Percentiles rank a stretch among this genome's conserved stretches.
Evolutionary conservation across 2,329 filamentous ascomycete species (phyloP).

Genomic region (Diaporthe ilicicola): DNA sequence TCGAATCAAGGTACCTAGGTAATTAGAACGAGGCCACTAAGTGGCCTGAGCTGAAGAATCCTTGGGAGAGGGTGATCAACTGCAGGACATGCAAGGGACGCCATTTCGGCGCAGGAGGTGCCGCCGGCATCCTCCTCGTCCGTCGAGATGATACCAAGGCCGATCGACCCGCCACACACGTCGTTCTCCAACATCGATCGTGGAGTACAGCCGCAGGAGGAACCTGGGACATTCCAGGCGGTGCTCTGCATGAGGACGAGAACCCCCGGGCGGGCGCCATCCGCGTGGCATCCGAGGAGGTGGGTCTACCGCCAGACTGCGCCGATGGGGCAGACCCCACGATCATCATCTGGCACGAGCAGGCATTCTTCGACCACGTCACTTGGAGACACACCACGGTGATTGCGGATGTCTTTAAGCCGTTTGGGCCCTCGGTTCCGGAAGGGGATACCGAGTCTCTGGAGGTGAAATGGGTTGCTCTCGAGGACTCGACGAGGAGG

Average conservation of each 20-base stretch:
- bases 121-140: slow-evolving; percentile 23
- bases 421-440: background rate
- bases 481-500: too few species aligned
- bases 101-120: slow-evolving; percentile 17
- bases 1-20: background rate
- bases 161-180: background rate
- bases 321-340: background rate
- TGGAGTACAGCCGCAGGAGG: background rate
- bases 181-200: slow-evolving; percentile 7
- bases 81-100: background rate
- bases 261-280: background rate
- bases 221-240: slow-evolving; percentile 23
- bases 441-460: background rate
- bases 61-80: background rate
- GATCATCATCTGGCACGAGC: background rate
- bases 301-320: background rate
- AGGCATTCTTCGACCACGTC: slow-evolving; percentile 1
- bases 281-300: slow-evolving; percentile 15
- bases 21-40: background rate
- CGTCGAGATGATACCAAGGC: background rate
- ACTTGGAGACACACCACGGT: slow-evolving; percentile 22
- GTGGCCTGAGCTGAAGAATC: background rate
- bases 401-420: background rate
- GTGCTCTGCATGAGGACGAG: slow-evolving; percentile 15
- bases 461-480: background rate